Percentiles rank a stretch among this genome's conserved stretches.
phyloP scores from a whole-genome alignment of 129 eudicot genomes.

The sunflower (Helianthus annuus) region DNA sequence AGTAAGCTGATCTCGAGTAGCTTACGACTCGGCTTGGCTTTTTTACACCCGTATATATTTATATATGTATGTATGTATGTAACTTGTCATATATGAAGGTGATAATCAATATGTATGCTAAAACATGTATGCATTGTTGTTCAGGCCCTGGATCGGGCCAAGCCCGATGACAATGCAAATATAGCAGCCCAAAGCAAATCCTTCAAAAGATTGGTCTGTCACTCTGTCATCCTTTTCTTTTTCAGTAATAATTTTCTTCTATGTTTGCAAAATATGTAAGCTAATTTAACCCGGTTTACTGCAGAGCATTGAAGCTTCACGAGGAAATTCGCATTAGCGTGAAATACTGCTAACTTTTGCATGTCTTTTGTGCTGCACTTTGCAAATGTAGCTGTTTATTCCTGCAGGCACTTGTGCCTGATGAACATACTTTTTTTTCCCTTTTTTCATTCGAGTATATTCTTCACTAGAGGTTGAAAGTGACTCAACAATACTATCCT shows the following conservation, averaged over 20 bases:
- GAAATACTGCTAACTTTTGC: conserved; percentile 22
- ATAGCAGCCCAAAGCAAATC: conserved; percentile 54
- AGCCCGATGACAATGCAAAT: conserved; percentile 60
- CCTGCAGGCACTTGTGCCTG: conserved; percentile 26
- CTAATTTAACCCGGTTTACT: conserved; percentile 10
- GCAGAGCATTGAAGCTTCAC: conserved; percentile 58
- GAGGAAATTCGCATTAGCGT: conserved; percentile 42
- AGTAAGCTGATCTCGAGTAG: too few species aligned
- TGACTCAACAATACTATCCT: conserved; percentile 16
- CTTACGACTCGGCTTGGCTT: too few species aligned
- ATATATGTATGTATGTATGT: neutral
- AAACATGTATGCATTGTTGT: conserved; percentile 18
- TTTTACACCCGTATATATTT: neutral
- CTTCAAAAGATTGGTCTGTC: conserved; percentile 64
- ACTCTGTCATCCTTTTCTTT: neutral
- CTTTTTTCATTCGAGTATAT: conserved; percentile 10
- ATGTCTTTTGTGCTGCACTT: conserved; percentile 23
- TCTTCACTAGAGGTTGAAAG: conserved; percentile 25
- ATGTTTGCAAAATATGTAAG: neutral
- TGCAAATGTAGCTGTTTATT: conserved; percentile 28
- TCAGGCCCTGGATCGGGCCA: conserved; percentile 81
- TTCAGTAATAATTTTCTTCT: neutral
- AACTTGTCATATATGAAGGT: neutral
- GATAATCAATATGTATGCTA: conserved; percentile 14
- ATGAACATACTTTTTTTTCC: conserved; percentile 2